Evolutionary conservation across 2,329 filamentous ascomycete genomes (phyloP).

Genomic region (Lachnellula occidentalis): DNA sequence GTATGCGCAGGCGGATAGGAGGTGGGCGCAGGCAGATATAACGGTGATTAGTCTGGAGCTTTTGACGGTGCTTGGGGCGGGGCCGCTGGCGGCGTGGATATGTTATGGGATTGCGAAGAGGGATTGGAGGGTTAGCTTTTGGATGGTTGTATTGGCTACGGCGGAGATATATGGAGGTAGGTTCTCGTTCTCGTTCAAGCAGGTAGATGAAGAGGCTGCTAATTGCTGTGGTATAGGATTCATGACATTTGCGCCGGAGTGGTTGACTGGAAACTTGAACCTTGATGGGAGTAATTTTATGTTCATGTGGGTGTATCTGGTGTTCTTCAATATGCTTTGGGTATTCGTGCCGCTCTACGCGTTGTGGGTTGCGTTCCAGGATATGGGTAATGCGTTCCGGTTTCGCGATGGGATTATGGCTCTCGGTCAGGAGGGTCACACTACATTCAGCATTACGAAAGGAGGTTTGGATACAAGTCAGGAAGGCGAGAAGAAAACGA

Average conservation of each 20-base stretch:
- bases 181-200: slow-evolving; percentile 16
- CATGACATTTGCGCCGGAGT: slow-evolving; percentile 68
- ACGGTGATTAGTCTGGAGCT: slow-evolving; percentile 60
- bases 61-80: slow-evolving; percentile 58
- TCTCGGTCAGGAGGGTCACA: too few species aligned
- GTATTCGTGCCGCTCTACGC: slow-evolving; percentile 58
- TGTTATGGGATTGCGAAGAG: slow-evolving; percentile 55
- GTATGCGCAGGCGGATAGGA: slow-evolving; percentile 57
- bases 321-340: slow-evolving; percentile 67
- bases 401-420: slow-evolving; percentile 27
- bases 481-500: too few species aligned
- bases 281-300: slow-evolving; percentile 63
- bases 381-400: slow-evolving; percentile 51
- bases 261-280: slow-evolving; percentile 56
- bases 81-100: slow-evolving; percentile 53
- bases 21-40: slow-evolving; percentile 60
- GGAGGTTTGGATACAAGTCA: too few species aligned
- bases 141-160: slow-evolving; percentile 61
- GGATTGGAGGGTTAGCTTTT: slow-evolving; percentile 50
- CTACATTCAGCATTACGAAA: too few species aligned
- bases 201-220: background rate
- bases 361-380: slow-evolving; percentile 47
- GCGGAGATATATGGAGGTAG: slow-evolving; percentile 60
- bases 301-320: slow-evolving; percentile 55
- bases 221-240: slow-evolving; percentile 42